These are phyloP conservation scores for Amanita brunnescens DNA, from an alignment of 768 basidiomycete species.

Conservation along the genomic window DNA sequence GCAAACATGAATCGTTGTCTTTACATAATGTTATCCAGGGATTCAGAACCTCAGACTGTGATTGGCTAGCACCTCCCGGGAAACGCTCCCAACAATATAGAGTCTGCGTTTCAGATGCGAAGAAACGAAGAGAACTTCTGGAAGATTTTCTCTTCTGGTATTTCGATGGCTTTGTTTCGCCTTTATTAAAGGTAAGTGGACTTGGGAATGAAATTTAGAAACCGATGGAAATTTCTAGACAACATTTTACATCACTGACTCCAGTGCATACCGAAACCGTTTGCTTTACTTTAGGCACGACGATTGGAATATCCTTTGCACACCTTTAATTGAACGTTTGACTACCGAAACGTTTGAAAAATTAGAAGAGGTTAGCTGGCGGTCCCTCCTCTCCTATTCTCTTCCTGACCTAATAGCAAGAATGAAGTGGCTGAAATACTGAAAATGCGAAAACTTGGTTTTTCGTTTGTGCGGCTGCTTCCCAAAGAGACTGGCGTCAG, in stretches of 20 bases:
- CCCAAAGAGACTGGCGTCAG: constrained; percentile 95
- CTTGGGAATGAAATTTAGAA: background rate
- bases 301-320: constrained; percentile 81
- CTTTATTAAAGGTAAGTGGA: constrained; percentile 61
- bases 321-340: constrained; percentile 73
- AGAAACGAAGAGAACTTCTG: constrained; percentile 72
- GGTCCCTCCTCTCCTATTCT: background rate
- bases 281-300: constrained; percentile 91
- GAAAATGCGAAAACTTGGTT: constrained; percentile 67
- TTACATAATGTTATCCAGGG: constrained; percentile 73
- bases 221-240: constrained; percentile 45
- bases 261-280: constrained; percentile 73
- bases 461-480: constrained; percentile 78
- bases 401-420: constrained; percentile 25
- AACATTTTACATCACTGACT: constrained; percentile 91
- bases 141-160: constrained; percentile 95
- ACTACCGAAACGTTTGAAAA: constrained; percentile 60
- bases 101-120: constrained; percentile 53
- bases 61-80: constrained; percentile 59
- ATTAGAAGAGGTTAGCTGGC: constrained; percentile 47
- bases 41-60: constrained; percentile 65
- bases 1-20: constrained; percentile 75
- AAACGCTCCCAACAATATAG: constrained; percentile 32
- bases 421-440: constrained; percentile 56
- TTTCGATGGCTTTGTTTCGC: constrained; percentile 76